Percentiles rank a stretch among this genome's conserved stretches.
Conservation (phyloP, 345 rosid genomes). For the Syzygium grande region DNA sequence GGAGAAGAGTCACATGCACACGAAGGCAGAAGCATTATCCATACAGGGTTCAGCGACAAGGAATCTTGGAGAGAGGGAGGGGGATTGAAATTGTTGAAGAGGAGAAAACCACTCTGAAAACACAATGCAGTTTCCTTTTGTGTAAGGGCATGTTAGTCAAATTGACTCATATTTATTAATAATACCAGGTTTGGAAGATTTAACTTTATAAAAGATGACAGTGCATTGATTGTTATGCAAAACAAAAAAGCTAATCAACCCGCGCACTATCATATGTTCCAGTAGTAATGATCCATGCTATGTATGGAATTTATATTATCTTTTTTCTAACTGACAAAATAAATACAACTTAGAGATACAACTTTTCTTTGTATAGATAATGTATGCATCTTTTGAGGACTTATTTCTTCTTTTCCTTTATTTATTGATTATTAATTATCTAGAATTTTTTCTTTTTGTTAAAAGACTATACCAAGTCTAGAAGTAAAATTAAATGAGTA, state of each 20-base stretch:
- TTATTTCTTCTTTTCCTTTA: background rate
- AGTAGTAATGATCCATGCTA: background rate
- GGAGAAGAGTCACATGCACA: background rate
- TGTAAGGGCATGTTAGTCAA: background rate
- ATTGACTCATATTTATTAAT: background rate
- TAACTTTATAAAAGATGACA: background rate
- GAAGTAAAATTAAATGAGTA: background rate
- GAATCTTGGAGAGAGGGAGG: background rate
- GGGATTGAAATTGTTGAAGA: background rate
- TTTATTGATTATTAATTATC: background rate
- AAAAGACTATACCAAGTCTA: background rate
- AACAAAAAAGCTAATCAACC: background rate
- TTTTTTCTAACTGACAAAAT: background rate
- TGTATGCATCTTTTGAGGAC: background rate
- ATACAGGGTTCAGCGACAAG: background rate
- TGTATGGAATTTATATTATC: background rate
- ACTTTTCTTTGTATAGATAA: background rate
- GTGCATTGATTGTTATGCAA: background rate
- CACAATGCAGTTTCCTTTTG: background rate
- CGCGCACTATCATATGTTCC: background rate
- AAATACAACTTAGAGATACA: background rate
- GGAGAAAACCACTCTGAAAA: background rate
- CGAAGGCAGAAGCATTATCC: background rate
- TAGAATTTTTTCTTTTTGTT: background rate
- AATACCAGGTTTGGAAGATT: background rate